Conservation (phyloP, 1,284 basidiomycete genomes). For the Malassezia obtusa region DNA sequence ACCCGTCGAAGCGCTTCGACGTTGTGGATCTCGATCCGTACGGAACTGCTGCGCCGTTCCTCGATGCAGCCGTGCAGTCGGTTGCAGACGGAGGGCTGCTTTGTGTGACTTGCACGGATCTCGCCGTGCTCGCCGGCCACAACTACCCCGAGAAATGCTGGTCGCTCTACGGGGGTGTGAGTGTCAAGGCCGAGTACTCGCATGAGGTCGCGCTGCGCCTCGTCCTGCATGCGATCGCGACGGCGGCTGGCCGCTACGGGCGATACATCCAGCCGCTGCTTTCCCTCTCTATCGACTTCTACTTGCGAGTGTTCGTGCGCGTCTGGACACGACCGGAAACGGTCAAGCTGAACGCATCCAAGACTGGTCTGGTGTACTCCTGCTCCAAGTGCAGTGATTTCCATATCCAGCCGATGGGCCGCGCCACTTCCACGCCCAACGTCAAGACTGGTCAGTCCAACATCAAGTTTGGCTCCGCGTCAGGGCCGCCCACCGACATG, state of each 20-base stretch:
- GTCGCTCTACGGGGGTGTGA: slow-evolving; percentile 71
- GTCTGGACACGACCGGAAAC: slow-evolving; percentile 67
- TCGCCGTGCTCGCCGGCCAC: slow-evolving; percentile 81
- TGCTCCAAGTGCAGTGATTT: slow-evolving; percentile 37
- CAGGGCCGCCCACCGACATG: slow-evolving; percentile 61
- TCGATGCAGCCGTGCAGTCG: slow-evolving; percentile 89
- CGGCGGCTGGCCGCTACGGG: slow-evolving; percentile 80
- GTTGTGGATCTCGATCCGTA: slow-evolving; percentile 96
- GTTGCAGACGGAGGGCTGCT: slow-evolving; percentile 72
- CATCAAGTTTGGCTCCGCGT: slow-evolving; percentile 56
- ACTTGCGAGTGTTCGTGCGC: slow-evolving; percentile 81
- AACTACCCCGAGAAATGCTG: slow-evolving; percentile 76
- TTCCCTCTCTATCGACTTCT: slow-evolving; percentile 93
- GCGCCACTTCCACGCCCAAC: slow-evolving; percentile 18
- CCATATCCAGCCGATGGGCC: slow-evolving; percentile 33
- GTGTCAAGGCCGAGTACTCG: slow-evolving; percentile 80
- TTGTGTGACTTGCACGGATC: slow-evolving; percentile 92
- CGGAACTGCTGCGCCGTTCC: slow-evolving; percentile 90
- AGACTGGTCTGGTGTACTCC: slow-evolving; percentile 37
- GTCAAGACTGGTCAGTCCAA: slow-evolving; percentile 28
- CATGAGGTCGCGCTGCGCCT: slow-evolving; percentile 61
- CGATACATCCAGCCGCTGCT: slow-evolving; percentile 82
- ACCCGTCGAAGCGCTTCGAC: slow-evolving; percentile 66
- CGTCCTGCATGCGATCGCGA: slow-evolving; percentile 73
- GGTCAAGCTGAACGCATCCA: slow-evolving; percentile 63